Conservation (phyloP, 2,329 filamentous ascomycete genomes). For the Trematosphaeria pertusa region DNA sequence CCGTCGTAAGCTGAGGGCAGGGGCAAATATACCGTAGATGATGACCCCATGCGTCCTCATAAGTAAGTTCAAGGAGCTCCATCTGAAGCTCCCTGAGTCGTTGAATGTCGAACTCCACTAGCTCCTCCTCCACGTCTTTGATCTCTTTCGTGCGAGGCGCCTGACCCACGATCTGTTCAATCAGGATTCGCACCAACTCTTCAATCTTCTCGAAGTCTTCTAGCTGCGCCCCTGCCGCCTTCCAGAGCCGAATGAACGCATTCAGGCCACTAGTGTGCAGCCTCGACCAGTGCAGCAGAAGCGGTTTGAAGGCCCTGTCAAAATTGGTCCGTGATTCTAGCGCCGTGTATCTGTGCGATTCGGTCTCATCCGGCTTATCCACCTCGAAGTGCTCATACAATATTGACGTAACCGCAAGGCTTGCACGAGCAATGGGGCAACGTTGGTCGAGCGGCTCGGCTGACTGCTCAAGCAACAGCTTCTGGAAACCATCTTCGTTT, state of each 20-base stretch:
- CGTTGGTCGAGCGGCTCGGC: slow-evolving; percentile 73
- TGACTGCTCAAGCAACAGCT: slow-evolving; percentile 87
- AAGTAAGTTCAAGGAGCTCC: slow-evolving; percentile 87
- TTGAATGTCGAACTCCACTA: slow-evolving; percentile 81
- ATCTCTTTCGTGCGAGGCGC: slow-evolving; percentile 84
- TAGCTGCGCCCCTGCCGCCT: slow-evolving; percentile 81
- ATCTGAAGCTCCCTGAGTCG: slow-evolving; percentile 87
- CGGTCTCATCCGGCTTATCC: slow-evolving; percentile 80
- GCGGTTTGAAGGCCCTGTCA: slow-evolving; percentile 84
- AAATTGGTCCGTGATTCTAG: slow-evolving; percentile 79
- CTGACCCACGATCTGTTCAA: slow-evolving; percentile 87
- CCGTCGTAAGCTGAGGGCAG: slow-evolving; percentile 1
- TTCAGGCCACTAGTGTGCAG: slow-evolving; percentile 85
- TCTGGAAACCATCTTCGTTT: slow-evolving; percentile 91
- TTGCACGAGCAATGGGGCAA: slow-evolving; percentile 87
- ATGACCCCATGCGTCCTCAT: slow-evolving; percentile 93
- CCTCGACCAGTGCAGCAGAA: slow-evolving; percentile 91
- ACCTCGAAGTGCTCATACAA: slow-evolving; percentile 97
- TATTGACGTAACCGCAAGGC: slow-evolving; percentile 83
- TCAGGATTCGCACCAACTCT: slow-evolving; percentile 85
- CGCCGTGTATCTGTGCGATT: slow-evolving; percentile 75
- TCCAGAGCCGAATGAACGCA: slow-evolving; percentile 92
- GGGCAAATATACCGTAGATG: slow-evolving; percentile 66
- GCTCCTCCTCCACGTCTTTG: slow-evolving; percentile 85
- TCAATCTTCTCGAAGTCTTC: slow-evolving; percentile 93